A percentile compares a stretch with the other conserved stretches of the same genome.
Evolutionary conservation across 2,329 filamentous ascomycete species (phyloP).

Genomic region (Nakataea oryzae): DNA sequence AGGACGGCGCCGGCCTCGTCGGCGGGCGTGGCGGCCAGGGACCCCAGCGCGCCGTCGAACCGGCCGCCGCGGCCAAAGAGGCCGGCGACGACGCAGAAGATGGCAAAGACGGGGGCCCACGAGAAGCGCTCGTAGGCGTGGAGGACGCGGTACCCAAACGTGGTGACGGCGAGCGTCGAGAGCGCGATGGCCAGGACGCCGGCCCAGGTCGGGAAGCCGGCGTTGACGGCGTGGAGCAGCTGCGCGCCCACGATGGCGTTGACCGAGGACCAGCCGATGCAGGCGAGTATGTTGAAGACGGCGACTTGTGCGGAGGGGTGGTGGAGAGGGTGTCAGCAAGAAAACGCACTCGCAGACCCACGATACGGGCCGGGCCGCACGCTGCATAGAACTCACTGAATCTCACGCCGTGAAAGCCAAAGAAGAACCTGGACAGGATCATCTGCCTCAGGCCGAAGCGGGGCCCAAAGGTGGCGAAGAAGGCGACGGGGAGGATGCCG

Average conservation of each 20-base stretch:
- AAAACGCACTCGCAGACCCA: too few species aligned
- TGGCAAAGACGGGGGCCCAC: constrained; percentile 54
- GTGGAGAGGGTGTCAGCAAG: neutral
- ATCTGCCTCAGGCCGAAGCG: constrained; percentile 50
- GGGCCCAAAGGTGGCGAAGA: constrained; percentile 44
- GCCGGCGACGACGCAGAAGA: constrained; percentile 36
- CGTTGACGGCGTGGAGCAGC: constrained; percentile 64
- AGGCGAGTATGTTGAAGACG: constrained; percentile 59
- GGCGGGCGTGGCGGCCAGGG: constrained; percentile 38
- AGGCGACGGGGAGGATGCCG: constrained; percentile 43
- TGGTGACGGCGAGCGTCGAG: constrained; percentile 57
- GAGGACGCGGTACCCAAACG: constrained; percentile 67
- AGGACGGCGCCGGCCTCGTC: constrained; percentile 45
- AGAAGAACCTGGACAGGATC: constrained; percentile 49
- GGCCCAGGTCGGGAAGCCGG: constrained; percentile 57
- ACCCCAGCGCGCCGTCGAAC: constrained; percentile 25
- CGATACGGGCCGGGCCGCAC: too few species aligned
- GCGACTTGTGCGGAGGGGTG: constrained; percentile 42
- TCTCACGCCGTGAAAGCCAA: constrained; percentile 53
- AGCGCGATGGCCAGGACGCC: constrained; percentile 66
- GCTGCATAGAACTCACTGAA: constrained; percentile 43
- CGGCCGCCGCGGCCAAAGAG: constrained; percentile 34
- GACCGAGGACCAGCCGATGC: constrained; percentile 65
- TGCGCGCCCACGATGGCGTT: constrained; percentile 75
- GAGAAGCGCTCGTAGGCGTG: constrained; percentile 68